Percentiles rank a stretch among this genome's conserved stretches.
These are phyloP conservation scores for Fusarium sp. DNA, from an alignment of 2,329 filamentous ascomycete species.

Conservation along the genomic window DNA sequence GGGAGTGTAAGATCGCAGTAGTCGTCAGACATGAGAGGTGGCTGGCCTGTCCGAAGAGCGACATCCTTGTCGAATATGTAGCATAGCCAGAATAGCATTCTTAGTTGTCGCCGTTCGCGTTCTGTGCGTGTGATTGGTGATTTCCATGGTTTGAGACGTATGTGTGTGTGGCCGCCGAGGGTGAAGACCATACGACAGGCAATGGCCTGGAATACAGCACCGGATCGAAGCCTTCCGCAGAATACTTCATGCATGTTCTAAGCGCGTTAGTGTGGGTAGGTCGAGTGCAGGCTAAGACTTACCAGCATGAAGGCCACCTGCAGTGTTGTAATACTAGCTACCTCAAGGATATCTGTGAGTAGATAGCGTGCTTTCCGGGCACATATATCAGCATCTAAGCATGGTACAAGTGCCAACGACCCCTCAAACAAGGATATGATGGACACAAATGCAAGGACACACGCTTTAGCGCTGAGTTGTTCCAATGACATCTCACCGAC, in stretches of 20 bases:
- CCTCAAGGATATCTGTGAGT: constrained; percentile 58
- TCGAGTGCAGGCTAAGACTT: constrained; percentile 36
- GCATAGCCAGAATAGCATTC: constrained; percentile 66
- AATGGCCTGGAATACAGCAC: constrained; percentile 59
- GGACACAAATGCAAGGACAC: constrained; percentile 63
- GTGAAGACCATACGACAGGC: constrained; percentile 63
- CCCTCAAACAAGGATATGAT: constrained; percentile 49
- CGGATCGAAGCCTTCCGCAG: constrained; percentile 61
- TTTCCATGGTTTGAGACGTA: constrained; percentile 20
- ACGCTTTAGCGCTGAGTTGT: constrained; percentile 57
- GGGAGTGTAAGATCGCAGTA: constrained; percentile 50
- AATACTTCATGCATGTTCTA: constrained; percentile 57
- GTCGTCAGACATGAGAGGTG: constrained; percentile 61
- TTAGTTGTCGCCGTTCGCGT: constrained; percentile 52
- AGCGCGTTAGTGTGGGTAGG: constrained; percentile 41
- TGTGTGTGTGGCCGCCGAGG: constrained; percentile 60
- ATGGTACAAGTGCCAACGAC: constrained; percentile 16
- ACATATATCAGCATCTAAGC: constrained; percentile 57
- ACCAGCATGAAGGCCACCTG: constrained; percentile 65
- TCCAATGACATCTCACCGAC: constrained; percentile 35
- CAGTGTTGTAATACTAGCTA: constrained; percentile 58
- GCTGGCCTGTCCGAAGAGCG: constrained; percentile 65
- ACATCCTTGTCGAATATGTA: constrained; percentile 70
- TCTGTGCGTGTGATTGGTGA: constrained; percentile 38
- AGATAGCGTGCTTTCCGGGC: constrained; percentile 58